Conservation (phyloP, 1,284 basidiomycete genomes). For the Marasmius tenuissimus region DNA sequence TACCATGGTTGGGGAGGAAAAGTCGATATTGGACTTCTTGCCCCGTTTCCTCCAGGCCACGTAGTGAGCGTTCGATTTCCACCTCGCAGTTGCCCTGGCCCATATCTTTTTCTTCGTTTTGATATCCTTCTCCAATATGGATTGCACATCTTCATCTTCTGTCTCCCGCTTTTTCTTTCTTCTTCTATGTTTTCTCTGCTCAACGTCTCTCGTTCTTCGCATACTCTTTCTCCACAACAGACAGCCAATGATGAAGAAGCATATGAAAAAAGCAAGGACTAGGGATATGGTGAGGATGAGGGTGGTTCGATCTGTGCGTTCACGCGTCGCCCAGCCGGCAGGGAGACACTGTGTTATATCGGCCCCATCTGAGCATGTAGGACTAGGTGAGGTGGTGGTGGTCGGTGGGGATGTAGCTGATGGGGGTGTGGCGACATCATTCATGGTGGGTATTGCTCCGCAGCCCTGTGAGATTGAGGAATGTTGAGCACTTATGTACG, state of each 20-base stretch:
- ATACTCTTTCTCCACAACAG: slow-evolving; percentile 58
- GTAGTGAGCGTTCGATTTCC: slow-evolving; percentile 59
- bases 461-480: not conserved
- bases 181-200: slow-evolving; percentile 29
- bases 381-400: slow-evolving; percentile 8
- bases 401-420: slow-evolving; percentile 18
- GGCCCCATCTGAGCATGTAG: not conserved
- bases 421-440: slow-evolving; percentile 29
- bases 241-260: slow-evolving; percentile 52
- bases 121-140: slow-evolving; percentile 39
- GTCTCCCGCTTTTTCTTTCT: slow-evolving; percentile 21
- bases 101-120: slow-evolving; percentile 56
- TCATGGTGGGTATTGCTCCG: slow-evolving; percentile 24
- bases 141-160: slow-evolving; percentile 28
- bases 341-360: slow-evolving; percentile 47
- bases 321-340: slow-evolving; percentile 51
- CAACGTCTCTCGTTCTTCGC: slow-evolving; percentile 37
- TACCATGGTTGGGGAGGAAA: slow-evolving; percentile 18
- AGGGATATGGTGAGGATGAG: slow-evolving; percentile 63
- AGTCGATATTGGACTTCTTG: slow-evolving; percentile 30
- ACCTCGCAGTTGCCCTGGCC: slow-evolving; percentile 60
- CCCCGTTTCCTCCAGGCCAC: slow-evolving; percentile 55
- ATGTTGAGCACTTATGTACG: slow-evolving; percentile 1
- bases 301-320: slow-evolving; percentile 34
- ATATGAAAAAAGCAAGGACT: slow-evolving; percentile 56